These are phyloP conservation scores for Rhododendron vialii DNA, from an alignment of 148 eudicot genomes.

Conservation along the genomic window DNA sequence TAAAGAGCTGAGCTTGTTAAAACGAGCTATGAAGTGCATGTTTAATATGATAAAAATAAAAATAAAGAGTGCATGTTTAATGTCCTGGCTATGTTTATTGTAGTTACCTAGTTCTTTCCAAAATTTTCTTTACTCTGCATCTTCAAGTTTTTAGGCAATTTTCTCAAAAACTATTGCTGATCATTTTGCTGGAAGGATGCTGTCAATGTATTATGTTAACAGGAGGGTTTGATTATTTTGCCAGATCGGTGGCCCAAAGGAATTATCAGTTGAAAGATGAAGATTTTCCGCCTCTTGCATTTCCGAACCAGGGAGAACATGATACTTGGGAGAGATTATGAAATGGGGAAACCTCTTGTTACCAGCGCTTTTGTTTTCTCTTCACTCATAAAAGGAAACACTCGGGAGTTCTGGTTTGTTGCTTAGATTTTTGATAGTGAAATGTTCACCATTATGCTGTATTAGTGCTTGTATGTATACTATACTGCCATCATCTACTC, in stretches of 20 bases:
- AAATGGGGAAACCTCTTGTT: slow-evolving; percentile 7
- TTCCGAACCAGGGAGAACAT: slow-evolving; percentile 16
- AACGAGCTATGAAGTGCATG: background rate
- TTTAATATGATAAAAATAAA: too few species aligned
- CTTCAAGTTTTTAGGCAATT: background rate
- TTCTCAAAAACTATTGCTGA: background rate
- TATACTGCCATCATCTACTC: slow-evolving; percentile 6
- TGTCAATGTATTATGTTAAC: slow-evolving; percentile 28
- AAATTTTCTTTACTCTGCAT: background rate
- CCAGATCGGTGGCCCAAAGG: slow-evolving; percentile 35
- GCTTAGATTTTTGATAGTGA: background rate
- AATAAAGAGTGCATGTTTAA: background rate
- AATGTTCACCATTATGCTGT: background rate
- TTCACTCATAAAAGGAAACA: slow-evolving; percentile 6
- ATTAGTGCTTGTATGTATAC: slow-evolving; percentile 13
- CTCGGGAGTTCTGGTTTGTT: background rate
- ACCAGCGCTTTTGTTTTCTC: slow-evolving; percentile 3
- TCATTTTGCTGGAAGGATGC: slow-evolving; percentile 14
- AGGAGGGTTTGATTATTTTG: slow-evolving; percentile 54
- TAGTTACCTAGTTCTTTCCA: background rate
- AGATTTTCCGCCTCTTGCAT: slow-evolving; percentile 25
- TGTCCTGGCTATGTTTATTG: background rate
- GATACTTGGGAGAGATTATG: background rate
- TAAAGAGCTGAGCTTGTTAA: background rate
- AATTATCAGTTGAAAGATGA: slow-evolving; percentile 30